phyloP scores from a whole-genome alignment of 352 stramenopile species.

The Plasmopara viticola region DNA sequence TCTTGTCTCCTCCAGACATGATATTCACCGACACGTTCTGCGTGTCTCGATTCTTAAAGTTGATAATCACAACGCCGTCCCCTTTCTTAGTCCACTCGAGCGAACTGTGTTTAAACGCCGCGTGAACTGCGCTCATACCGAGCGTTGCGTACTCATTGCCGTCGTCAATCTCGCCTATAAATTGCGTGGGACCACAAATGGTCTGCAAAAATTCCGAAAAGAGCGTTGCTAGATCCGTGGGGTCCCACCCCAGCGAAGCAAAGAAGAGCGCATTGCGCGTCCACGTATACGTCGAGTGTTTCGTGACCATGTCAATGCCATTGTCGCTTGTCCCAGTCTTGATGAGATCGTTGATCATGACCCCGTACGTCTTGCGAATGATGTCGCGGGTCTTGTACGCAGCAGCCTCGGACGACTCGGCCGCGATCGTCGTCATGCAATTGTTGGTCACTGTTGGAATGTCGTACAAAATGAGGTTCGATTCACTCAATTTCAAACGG shows the following conservation, averaged over 20 bases:
- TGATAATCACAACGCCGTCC: conserved; percentile 29
- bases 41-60: conserved; percentile 37
- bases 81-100: conserved; percentile 35
- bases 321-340: conserved; percentile 26
- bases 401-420: conserved; percentile 6
- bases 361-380: conserved; percentile 36
- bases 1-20: conserved; percentile 32
- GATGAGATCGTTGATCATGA: conserved; percentile 49
- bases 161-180: conserved; percentile 46
- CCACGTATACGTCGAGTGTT: conserved; percentile 28
- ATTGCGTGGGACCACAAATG: conserved; percentile 45
- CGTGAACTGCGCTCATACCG: conserved; percentile 28
- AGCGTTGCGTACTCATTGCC: conserved; percentile 28
- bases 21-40: conserved; percentile 43
- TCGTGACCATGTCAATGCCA: conserved; percentile 25
- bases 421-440: conserved; percentile 32
- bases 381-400: conserved; percentile 15
- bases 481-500: conserved; percentile 32
- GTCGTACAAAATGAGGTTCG: conserved; percentile 40
- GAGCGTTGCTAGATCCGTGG: conserved; percentile 37
- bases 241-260: conserved; percentile 35
- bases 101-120: conserved; percentile 37
- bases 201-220: conserved; percentile 46
- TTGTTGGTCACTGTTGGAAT: conserved; percentile 38
- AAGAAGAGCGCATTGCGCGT: conserved; percentile 29